Conservation (phyloP, 164 flowering plant genomes). For the Dillenia turbinata region DNA sequence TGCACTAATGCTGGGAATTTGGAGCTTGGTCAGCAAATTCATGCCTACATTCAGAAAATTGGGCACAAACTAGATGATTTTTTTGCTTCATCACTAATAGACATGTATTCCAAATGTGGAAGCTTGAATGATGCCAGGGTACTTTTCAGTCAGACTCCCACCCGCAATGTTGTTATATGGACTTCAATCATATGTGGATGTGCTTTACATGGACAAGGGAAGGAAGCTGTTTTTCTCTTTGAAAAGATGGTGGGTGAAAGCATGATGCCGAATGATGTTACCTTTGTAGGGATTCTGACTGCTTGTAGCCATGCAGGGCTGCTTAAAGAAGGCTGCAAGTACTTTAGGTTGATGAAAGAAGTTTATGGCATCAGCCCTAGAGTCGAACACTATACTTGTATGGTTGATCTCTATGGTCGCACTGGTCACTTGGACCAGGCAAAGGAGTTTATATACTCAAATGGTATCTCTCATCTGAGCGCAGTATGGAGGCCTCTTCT, state of each 20-base stretch:
- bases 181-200: conserved; percentile 56
- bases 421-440: conserved; percentile 53
- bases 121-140: conserved; percentile 43
- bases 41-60: conserved; percentile 41
- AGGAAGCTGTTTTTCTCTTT: conserved; percentile 44
- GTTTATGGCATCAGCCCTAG: conserved; percentile 44
- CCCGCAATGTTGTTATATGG: conserved; percentile 50
- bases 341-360: conserved; percentile 55
- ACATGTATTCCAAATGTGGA: conserved; percentile 79
- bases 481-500: conserved; percentile 62
- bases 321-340: conserved; percentile 48
- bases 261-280: conserved; percentile 58
- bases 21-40: conserved; percentile 52
- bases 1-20: conserved; percentile 46
- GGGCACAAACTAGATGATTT: conserved; percentile 41
- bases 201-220: conserved; percentile 57
- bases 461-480: conserved; percentile 27
- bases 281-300: conserved; percentile 52
- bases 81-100: conserved; percentile 45
- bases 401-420: conserved; percentile 77
- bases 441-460: conserved; percentile 43
- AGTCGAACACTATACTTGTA: conserved; percentile 61
- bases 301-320: conserved; percentile 76
- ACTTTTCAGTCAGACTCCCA: conserved; percentile 26
- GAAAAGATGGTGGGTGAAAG: conserved; percentile 50